These are phyloP conservation scores for Conringia planisiliqua DNA, from an alignment of 345 rosid species.

Conservation along the genomic window DNA sequence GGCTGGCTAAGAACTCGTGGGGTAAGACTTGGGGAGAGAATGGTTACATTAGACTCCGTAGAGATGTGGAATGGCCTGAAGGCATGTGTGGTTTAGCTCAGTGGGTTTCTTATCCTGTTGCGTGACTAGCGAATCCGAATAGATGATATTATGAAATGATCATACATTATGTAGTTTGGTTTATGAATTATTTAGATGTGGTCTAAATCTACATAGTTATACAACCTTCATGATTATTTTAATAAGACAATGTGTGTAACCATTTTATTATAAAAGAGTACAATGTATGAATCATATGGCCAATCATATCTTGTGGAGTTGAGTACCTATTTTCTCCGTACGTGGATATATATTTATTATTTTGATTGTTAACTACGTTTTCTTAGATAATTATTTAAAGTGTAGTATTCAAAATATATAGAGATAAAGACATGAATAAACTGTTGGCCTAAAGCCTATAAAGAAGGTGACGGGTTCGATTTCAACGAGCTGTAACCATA, in stretches of 20 bases:
- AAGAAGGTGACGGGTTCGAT: too few species aligned
- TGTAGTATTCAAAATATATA: not conserved
- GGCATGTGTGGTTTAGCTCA: slow-evolving; percentile 58
- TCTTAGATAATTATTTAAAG: not conserved
- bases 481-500: too few species aligned
- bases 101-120: slow-evolving; percentile 40
- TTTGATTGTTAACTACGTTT: not conserved
- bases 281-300: not conserved
- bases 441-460: too few species aligned
- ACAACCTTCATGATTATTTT: not conserved
- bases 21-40: slow-evolving; percentile 52
- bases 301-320: not conserved
- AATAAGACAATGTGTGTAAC: not conserved
- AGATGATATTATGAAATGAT: not conserved
- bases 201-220: not conserved
- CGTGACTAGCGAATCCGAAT: not conserved
- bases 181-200: not conserved
- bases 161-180: not conserved
- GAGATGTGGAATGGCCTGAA: slow-evolving; percentile 36
- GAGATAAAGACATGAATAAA: too few species aligned
- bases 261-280: not conserved
- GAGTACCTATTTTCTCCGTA: not conserved
- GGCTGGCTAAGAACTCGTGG: slow-evolving; percentile 70
- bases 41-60: slow-evolving; percentile 53
- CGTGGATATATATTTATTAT: not conserved